Evolutionary conservation across 108 stramenopile genomes (phyloP).

Genomic region (Nitzschia putrida): DNA sequence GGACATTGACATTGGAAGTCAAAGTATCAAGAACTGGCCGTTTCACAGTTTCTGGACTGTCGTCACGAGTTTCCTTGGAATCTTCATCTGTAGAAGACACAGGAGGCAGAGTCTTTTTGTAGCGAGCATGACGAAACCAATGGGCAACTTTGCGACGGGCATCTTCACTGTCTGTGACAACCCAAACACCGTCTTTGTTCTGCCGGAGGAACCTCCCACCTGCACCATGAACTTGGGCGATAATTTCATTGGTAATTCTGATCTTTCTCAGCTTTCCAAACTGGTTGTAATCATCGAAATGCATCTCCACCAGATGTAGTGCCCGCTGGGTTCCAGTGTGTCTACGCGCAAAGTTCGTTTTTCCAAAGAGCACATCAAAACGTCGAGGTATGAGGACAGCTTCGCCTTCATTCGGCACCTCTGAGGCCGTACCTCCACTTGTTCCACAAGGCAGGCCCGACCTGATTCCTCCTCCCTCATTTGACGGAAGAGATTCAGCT

Average conservation of each 20-base stretch:
- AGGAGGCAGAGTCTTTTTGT: not conserved
- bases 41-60: not conserved
- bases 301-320: not conserved
- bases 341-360: not conserved
- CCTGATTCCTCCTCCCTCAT: too few relatives aligned
- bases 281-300: constrained; percentile 1
- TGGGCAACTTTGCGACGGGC: constrained; percentile 9
- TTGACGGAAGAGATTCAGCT: not conserved
- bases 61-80: not conserved
- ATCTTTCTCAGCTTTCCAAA: not conserved
- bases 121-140: constrained; percentile 4
- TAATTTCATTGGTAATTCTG: not conserved
- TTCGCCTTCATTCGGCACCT: not conserved
- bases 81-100: too few relatives aligned
- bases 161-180: not conserved
- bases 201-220: constrained; percentile 8
- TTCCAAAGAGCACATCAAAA: constrained; percentile 19
- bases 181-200: constrained; percentile 6
- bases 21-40: not conserved
- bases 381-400: not conserved
- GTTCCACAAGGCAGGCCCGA: not conserved
- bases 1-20: not conserved
- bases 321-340: constrained; percentile 5
- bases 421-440: not conserved
- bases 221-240: not conserved